These are phyloP conservation scores for Mycena latifolia DNA, from an alignment of 768 basidiomycete genomes.

Conservation along the genomic window DNA sequence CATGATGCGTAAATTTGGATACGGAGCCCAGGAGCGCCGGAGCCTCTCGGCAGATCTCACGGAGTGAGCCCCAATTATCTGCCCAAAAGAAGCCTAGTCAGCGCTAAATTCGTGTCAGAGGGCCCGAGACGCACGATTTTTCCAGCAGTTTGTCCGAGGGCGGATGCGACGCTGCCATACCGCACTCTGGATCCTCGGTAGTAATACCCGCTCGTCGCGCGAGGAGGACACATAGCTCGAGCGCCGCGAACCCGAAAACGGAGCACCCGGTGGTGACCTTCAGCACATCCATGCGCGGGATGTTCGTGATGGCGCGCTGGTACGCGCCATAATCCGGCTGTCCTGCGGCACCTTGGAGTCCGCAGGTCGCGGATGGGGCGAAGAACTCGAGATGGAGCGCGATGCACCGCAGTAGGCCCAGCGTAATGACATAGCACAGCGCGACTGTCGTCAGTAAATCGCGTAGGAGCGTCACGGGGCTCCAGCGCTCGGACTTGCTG, in stretches of 20 bases:
- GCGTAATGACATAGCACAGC: slow-evolving; percentile 29
- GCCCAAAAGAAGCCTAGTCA: neutral
- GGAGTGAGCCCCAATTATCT: slow-evolving; percentile 19
- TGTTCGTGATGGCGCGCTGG: neutral
- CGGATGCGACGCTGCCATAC: neutral
- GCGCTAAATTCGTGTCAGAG: neutral
- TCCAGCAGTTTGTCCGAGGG: slow-evolving; percentile 15
- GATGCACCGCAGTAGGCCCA: slow-evolving; percentile 26
- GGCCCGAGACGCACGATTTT: slow-evolving; percentile 7
- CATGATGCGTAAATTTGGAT: no score
- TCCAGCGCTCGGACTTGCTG: neutral
- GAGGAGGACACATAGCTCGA: slow-evolving; percentile 14
- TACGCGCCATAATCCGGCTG: neutral
- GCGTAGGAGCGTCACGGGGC: neutral
- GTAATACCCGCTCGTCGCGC: neutral
- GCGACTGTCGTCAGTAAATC: slow-evolving; percentile 16
- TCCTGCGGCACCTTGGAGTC: no score
- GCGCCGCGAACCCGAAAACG: slow-evolving; percentile 7
- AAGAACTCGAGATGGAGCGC: slow-evolving; percentile 5
- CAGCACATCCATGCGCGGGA: slow-evolving; percentile 9
- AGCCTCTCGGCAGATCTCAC: no score
- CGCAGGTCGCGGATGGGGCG: neutral
- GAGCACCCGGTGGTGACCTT: slow-evolving; percentile 24
- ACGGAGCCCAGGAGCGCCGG: no score
- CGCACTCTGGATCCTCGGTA: slow-evolving; percentile 13